These are phyloP conservation scores for Penicillium maclennaniae DNA, from an alignment of 495 filamentous ascomycete genomes.

Conservation along the genomic window DNA sequence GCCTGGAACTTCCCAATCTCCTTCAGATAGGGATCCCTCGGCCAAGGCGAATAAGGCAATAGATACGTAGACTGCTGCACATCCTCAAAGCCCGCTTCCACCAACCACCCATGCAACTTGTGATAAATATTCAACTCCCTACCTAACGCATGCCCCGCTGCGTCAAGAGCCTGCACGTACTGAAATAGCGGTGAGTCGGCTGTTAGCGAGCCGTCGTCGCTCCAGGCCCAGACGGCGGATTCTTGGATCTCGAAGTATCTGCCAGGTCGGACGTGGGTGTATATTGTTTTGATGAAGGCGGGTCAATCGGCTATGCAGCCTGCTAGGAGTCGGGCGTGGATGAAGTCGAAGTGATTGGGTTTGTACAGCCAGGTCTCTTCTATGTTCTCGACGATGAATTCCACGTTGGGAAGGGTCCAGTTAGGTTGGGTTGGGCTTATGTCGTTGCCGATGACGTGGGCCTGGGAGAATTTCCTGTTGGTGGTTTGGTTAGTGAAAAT, in stretches of 20 bases:
- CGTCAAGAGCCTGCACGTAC: constrained; percentile 35
- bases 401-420: constrained; percentile 32
- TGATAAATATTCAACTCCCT: constrained; percentile 47
- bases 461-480: constrained; percentile 19
- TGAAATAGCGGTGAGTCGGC: constrained; percentile 45
- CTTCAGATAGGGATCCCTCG: constrained; percentile 60
- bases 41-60: constrained; percentile 63
- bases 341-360: constrained; percentile 24
- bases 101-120: constrained; percentile 25
- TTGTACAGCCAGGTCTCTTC: constrained; percentile 28
- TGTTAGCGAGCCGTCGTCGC: constrained; percentile 47
- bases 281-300: constrained; percentile 24
- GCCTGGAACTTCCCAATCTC: constrained; percentile 61
- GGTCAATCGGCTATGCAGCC: constrained; percentile 18
- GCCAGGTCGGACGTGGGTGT: constrained; percentile 52
- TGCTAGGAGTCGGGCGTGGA: constrained; percentile 18
- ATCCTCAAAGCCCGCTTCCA: constrained; percentile 54
- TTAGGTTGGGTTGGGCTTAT: constrained; percentile 50
- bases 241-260: constrained; percentile 64
- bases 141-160: constrained; percentile 23
- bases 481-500: constrained; percentile 12
- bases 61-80: constrained; percentile 54
- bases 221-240: constrained; percentile 44
- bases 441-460: constrained; percentile 38
- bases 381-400: constrained; percentile 32